Conservation (phyloP, 2,329 filamentous ascomycete species). For the Cercospora nicotianae region DNA sequence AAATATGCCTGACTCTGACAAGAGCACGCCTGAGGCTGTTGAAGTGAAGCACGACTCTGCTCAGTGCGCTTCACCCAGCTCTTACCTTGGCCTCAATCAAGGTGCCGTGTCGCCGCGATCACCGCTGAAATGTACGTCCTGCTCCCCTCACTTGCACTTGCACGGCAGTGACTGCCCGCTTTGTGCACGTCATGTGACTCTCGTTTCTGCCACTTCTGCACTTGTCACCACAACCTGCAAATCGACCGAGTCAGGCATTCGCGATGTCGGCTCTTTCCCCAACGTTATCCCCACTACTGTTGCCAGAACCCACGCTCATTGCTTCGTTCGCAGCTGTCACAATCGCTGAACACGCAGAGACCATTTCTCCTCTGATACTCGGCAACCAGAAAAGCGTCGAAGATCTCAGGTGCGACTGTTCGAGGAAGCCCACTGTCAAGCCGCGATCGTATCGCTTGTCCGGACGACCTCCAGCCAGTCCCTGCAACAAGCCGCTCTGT, state of each 20-base stretch:
- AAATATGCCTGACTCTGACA: conserved; percentile 27
- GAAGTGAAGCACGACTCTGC: conserved; percentile 28
- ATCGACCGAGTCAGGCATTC: not conserved
- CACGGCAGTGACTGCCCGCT: not conserved
- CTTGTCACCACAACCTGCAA: not conserved
- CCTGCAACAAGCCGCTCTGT: conserved; percentile 28
- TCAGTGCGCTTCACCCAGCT: conserved; percentile 33
- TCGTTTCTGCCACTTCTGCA: not conserved
- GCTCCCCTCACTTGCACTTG: conserved; percentile 11
- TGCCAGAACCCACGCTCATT: conserved; percentile 19
- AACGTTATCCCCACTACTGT: not conserved
- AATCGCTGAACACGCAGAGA: conserved; percentile 47
- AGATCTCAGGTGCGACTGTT: conserved; percentile 42
- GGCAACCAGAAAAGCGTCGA: conserved; percentile 49
- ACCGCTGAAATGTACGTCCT: conserved; percentile 35
- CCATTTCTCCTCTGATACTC: conserved; percentile 50
- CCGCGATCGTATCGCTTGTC: conserved; percentile 43
- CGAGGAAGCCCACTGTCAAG: conserved; percentile 42
- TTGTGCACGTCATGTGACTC: not conserved
- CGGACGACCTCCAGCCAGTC: conserved; percentile 41
- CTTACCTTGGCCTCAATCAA: conserved; percentile 30
- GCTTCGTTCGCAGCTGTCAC: conserved; percentile 44
- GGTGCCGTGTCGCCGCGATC: conserved; percentile 26
- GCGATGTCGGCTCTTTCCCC: conserved; percentile 5
- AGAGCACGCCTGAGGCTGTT: conserved; percentile 17